phyloP scores from a whole-genome alignment of 2,329 filamentous ascomycete species.

The Penicillium occitanis region DNA sequence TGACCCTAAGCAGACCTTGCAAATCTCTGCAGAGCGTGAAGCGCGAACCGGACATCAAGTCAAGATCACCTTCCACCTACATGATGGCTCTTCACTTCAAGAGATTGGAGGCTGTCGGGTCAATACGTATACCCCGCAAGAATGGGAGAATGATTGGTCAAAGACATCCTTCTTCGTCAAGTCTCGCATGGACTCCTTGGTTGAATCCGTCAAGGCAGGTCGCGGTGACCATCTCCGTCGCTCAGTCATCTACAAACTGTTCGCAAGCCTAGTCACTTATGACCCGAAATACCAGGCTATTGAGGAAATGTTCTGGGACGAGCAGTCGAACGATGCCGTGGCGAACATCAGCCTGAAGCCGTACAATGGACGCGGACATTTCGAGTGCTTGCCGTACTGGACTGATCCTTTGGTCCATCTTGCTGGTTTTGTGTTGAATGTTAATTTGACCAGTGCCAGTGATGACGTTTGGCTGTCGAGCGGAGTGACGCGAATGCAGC shows the following conservation, averaged over 20 bases:
- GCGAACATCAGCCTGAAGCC: neutral
- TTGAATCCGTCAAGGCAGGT: neutral
- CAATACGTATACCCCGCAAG: neutral
- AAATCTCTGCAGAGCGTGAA: neutral
- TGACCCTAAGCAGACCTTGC: neutral
- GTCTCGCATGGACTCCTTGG: neutral
- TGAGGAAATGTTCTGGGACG: neutral
- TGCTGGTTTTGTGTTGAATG: neutral
- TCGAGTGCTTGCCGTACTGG: neutral
- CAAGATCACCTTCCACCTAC: neutral
- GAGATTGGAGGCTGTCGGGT: neutral
- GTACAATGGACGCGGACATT: neutral
- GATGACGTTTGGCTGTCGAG: neutral
- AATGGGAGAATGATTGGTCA: neutral
- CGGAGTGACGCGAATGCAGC: neutral
- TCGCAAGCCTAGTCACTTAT: neutral
- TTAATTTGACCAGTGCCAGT: neutral
- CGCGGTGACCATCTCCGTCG: neutral
- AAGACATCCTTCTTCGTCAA: neutral
- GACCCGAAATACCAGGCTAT: neutral
- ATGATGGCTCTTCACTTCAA: neutral
- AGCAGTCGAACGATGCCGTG: neutral
- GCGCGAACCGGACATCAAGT: neutral
- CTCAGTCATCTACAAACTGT: neutral
- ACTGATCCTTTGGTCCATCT: neutral